Evolutionary conservation across 805 yeast genomes (phyloP).

Genomic region (Saccharomycopsis malanga): DNA sequence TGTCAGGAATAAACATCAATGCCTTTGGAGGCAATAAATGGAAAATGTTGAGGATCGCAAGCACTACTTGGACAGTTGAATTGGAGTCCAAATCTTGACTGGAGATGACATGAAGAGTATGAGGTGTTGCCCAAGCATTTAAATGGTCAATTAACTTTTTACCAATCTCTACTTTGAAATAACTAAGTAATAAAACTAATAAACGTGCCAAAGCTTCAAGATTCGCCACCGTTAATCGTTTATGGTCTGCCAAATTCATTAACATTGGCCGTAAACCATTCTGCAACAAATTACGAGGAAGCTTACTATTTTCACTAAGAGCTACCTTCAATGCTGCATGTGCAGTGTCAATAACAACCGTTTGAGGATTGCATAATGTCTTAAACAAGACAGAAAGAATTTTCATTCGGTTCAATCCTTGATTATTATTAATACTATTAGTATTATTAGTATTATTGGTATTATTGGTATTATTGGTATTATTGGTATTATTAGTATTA

Average conservation of each 20-base stretch:
- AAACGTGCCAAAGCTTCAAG: slow-evolving; percentile 85
- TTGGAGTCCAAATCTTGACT: slow-evolving; percentile 76
- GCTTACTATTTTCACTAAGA: slow-evolving; percentile 72
- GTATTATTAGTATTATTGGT: no score
- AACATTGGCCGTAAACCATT: slow-evolving; percentile 92
- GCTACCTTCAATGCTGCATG: slow-evolving; percentile 80
- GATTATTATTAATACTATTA: slow-evolving; percentile 65
- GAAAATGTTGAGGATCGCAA: slow-evolving; percentile 85
- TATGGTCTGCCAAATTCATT: slow-evolving; percentile 90
- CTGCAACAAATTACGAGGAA: slow-evolving; percentile 92
- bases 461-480: no score
- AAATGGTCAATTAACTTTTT: slow-evolving; percentile 86
- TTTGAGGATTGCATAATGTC: slow-evolving; percentile 76
- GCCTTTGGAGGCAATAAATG: slow-evolving; percentile 91
- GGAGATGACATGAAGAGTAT: slow-evolving; percentile 64
- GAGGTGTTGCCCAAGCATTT: slow-evolving; percentile 92
- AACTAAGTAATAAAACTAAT: slow-evolving; percentile 78
- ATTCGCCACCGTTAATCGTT: slow-evolving; percentile 80
- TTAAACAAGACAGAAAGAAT: slow-evolving; percentile 92
- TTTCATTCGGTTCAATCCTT: slow-evolving; percentile 64
- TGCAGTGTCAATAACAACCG: slow-evolving; percentile 87
- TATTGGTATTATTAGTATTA: no score
- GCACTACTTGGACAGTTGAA: slow-evolving; percentile 76
- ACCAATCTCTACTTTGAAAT: slow-evolving; percentile 97
- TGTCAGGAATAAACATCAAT: slow-evolving; percentile 80